Percentiles rank a stretch among this genome's conserved stretches.
phyloP scores from a whole-genome alignment of 352 stramenopile species.

The Globisporangium mamillatum region DNA sequence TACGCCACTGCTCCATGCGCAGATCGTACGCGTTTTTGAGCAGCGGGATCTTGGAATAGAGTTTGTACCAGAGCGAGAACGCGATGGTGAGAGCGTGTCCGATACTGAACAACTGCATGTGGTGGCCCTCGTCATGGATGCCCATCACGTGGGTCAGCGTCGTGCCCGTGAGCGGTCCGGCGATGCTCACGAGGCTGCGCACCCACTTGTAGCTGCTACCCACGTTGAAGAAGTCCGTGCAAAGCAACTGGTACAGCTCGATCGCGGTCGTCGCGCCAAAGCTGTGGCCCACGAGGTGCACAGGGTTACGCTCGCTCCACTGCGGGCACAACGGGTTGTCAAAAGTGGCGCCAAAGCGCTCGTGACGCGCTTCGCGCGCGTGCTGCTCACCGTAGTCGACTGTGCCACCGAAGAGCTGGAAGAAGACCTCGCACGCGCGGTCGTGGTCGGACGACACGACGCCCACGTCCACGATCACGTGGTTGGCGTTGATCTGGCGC shows the following conservation, averaged over 20 bases:
- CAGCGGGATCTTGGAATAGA: constrained; percentile 38
- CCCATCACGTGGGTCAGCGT: constrained; percentile 51
- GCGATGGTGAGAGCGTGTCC: constrained; percentile 39
- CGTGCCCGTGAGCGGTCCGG: constrained; percentile 53
- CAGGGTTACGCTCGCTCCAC: constrained; percentile 48
- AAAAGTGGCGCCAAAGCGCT: constrained; percentile 46
- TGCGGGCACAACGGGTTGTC: constrained; percentile 25
- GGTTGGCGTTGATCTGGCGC: constrained; percentile 46
- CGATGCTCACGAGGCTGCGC: constrained; percentile 55
- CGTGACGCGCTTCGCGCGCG: constrained; percentile 28
- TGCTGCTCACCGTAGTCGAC: constrained; percentile 68
- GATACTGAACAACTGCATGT: constrained; percentile 29
- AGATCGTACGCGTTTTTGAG: constrained; percentile 42
- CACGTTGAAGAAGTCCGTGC: constrained; percentile 51
- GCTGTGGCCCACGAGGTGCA: constrained; percentile 64
- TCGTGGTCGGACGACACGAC: constrained; percentile 66
- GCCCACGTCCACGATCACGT: constrained; percentile 58
- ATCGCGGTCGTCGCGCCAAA: constrained; percentile 62
- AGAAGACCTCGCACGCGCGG: constrained; percentile 64
- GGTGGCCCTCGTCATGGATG: constrained; percentile 24
- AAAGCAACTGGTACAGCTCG: constrained; percentile 70
- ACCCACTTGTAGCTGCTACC: constrained; percentile 54
- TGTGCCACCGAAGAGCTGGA: constrained; percentile 49
- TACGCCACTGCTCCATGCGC: constrained; percentile 56
- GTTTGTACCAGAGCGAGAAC: constrained; percentile 38